Base-by-base conservation (phyloP, 1,139 yeast species). In the Blastobotrys capitulatus region DNA sequence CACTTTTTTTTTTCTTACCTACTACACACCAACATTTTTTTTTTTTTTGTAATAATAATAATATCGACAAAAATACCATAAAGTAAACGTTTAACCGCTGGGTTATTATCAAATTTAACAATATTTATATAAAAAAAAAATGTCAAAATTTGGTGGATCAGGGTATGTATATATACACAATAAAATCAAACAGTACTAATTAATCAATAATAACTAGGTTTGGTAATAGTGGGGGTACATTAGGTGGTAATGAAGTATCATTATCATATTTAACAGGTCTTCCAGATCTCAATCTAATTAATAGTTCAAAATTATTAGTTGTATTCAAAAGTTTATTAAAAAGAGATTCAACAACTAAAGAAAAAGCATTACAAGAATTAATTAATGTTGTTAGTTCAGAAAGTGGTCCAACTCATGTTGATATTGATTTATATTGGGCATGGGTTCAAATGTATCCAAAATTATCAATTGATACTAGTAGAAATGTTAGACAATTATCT, bases 381-480 rank as follows among this genome's bases (percentile, higher is more conserved):
- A 57, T 76, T 4, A 58, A 56, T 2, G 63, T 52, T 8, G 40
- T 61, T 9, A 44, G 51, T 18, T 59, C 65, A 4, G 60, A 62
- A 9, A 42, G 42, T 12, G 50, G 48, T 20, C 44, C 52, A 19
- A 60, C 60, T 16, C 49, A 53, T 20, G 44, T 65, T 25, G 68
- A 71, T 44, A 66, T 67, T 25, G 77, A 79, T 53, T 83, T 83
- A 43, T 69, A 67, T 57, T 78, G 52, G 75, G 76, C 88, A 2
- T 89, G 96, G 95, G 73, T 86, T 32, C 95, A 87, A 63, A 58
- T 86, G 40, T 90, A 86, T 60, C 84, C 96, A 0, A 87, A 88
- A 60, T 68, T 89, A 38, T 76, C 92, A 4, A 74, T 83, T 12
- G 95, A 86, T 55, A 79, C 79, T 50, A 79, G 90, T 2, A 78